Evolutionary conservation across 2,329 filamentous ascomycete species (phyloP), one percentile per base, ranked within the genome.

Genomic region (Microsporum ferrugineum): DNA sequence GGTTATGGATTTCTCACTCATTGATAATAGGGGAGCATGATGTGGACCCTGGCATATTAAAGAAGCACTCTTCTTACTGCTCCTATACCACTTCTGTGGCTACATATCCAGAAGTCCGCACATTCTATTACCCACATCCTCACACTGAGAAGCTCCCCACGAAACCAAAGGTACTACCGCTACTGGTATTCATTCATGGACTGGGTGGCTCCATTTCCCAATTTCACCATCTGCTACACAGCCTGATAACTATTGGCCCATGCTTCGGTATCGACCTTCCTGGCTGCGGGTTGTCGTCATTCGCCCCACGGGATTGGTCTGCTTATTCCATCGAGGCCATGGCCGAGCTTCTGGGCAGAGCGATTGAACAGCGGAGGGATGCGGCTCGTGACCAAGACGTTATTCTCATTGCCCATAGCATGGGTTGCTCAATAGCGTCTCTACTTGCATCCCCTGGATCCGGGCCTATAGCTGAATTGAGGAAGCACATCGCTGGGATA

Each of bases 121-220:
- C 91, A 49, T 96, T 97, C 73, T 91, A 88, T 75, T 84, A 87
- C 61, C 83, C 84, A 60, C 94, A 96, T 74, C 82, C 85, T 23
- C 90, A 96, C 69, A 84, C 86, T n/a, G 83, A 86, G 63, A 88
- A 94, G 71, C 80, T 97, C 2, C 90, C 89, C 2, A 81, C 79
- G 47, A 80, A 85, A 63, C 88, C 89, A 0, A 80, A 82, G 0
- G 86, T 88, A 0, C 76, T 96, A 8, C 94, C 94, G 0, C 77
- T 99, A 7, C 77, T 97, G 2, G 91, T 97, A 49, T 96, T 95
- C 70, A 80, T 97, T 61, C 94, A 97, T 70, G 94, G 94, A 1
- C 80, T 97, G 7, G 94, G 92, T n/a, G 94, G 94, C 57, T 95
- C 89, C 0, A 82, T 91, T 29, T 87, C 90, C 8, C 94, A 97